A percentile compares a stretch with the other conserved stretches of the same genome.
Conservation (phyloP, 306 rosid genomes). For the Glycine soja region DNA sequence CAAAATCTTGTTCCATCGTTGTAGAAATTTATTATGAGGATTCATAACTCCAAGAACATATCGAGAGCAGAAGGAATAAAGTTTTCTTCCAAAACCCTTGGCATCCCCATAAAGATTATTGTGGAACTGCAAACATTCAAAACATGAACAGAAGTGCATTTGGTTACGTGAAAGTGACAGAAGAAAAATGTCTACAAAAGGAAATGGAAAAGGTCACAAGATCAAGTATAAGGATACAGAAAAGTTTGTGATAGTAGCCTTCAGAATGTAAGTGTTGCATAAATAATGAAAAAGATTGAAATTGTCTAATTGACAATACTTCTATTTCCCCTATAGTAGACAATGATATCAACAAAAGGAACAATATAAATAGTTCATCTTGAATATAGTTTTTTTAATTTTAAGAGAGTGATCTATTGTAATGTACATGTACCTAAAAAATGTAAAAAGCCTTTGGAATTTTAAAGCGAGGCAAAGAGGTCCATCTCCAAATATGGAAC, state of each 20-base stretch:
- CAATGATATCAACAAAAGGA: neutral
- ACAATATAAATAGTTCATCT: constrained; percentile 9
- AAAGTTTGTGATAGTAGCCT: constrained; percentile 26
- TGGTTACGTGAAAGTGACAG: constrained; percentile 28
- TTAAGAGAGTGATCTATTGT: neutral
- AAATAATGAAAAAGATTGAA: constrained; percentile 6
- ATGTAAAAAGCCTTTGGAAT: too few species aligned
- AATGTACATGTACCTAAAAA: too few species aligned
- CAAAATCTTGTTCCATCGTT: constrained; percentile 72
- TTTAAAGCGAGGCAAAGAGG: too few species aligned
- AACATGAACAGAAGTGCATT: neutral
- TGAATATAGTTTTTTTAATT: neutral
- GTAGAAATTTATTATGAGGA: constrained; percentile 73
- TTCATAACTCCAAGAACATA: constrained; percentile 77
- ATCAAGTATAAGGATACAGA: constrained; percentile 25
- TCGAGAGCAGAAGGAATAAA: constrained; percentile 55
- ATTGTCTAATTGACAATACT: neutral
- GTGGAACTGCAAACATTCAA: constrained; percentile 59
- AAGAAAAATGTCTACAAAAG: neutral
- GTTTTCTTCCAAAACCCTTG: constrained; percentile 71
- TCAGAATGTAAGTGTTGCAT: neutral
- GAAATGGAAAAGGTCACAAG: constrained; percentile 36
- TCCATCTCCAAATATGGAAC: too few species aligned
- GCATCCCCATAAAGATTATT: constrained; percentile 79
- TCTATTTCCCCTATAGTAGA: constrained; percentile 45